phyloP scores from a whole-genome alignment of 2,329 filamentous ascomycete species.

The Cordyceps tenuipes region DNA sequence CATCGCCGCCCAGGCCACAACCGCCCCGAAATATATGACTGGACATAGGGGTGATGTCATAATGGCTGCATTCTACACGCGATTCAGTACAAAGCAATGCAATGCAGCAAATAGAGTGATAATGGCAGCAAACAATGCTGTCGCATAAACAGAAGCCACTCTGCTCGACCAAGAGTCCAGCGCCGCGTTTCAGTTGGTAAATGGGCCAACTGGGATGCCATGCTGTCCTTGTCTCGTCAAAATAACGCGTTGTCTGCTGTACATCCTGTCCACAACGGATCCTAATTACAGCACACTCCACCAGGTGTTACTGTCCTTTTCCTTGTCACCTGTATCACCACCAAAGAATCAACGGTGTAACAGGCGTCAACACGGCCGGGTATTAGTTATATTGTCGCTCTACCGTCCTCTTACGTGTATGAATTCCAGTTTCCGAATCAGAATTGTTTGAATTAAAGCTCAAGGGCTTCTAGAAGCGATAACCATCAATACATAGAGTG shows the following conservation, averaged over 20 bases:
- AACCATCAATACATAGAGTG: too few relatives aligned
- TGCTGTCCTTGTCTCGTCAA: neutral
- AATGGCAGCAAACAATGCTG: neutral
- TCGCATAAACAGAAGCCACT: neutral
- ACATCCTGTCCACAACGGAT: neutral
- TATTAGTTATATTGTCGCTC: neutral
- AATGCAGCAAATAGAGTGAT: neutral
- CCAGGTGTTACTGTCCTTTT: neutral
- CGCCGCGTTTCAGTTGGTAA: neutral
- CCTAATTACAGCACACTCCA: slow-evolving; percentile 3
- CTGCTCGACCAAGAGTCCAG: neutral
- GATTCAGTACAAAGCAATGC: neutral
- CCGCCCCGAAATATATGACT: neutral
- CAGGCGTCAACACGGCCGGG: neutral
- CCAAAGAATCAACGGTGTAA: neutral
- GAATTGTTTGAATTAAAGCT: too few relatives aligned
- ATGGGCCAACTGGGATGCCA: neutral
- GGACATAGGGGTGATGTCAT: slow-evolving; percentile 2
- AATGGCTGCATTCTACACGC: neutral
- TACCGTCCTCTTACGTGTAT: neutral
- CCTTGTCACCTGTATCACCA: neutral
- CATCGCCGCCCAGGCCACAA: neutral
- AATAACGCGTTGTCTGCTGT: neutral
- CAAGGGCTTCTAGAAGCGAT: too few relatives aligned
- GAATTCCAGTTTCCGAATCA: neutral